A percentile compares a stretch with the other conserved stretches of the same genome.
Evolutionary conservation across 352 stramenopile genomes (phyloP).

Genomic region (Pythium periplocum): DNA sequence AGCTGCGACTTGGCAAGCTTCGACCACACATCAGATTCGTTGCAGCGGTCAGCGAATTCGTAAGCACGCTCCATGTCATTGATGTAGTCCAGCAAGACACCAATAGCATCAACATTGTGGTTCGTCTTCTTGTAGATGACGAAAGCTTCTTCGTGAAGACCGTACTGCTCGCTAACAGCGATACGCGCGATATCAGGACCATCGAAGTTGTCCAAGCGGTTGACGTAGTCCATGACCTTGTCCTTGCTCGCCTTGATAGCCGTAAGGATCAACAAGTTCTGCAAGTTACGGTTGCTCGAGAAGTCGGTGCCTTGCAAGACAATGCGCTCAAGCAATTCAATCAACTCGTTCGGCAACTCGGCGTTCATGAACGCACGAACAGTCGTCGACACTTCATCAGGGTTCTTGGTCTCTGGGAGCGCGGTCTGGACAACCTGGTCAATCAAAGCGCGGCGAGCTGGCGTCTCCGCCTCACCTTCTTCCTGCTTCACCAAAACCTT

Average conservation of each 20-base stretch:
- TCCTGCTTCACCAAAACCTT: conserved; percentile 93
- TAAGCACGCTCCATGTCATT: conserved; percentile 98
- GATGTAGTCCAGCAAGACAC: conserved; percentile 93
- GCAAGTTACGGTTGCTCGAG: conserved; percentile 99
- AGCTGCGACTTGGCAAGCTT: conserved; percentile 98
- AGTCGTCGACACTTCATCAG: conserved; percentile 99
- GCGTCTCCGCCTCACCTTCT: conserved; percentile 89
- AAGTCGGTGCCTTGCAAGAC: conserved; percentile 99
- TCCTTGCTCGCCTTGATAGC: conserved; percentile 98
- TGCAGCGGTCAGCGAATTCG: conserved; percentile 98
- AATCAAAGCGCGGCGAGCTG: conserved; percentile 95
- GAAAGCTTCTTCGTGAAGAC: conserved; percentile 99
- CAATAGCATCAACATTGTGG: conserved; percentile 94
- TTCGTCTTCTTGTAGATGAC: conserved; percentile 99
- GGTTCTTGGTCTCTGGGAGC: conserved; percentile 97
- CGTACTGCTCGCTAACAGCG: conserved; percentile 97
- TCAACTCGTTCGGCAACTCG: conserved; percentile 98
- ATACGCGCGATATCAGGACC: conserved; percentile 99
- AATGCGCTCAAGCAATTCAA: conserved; percentile 99
- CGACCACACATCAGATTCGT: conserved; percentile 98
- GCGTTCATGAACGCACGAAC: conserved; percentile 99
- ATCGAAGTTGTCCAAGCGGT: conserved; percentile 99
- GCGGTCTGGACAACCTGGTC: conserved; percentile 99
- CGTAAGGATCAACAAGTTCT: conserved; percentile 99
- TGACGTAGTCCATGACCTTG: conserved; percentile 99